phyloP scores from a whole-genome alignment of 768 basidiomycete species.

The Mycena galopus region DNA sequence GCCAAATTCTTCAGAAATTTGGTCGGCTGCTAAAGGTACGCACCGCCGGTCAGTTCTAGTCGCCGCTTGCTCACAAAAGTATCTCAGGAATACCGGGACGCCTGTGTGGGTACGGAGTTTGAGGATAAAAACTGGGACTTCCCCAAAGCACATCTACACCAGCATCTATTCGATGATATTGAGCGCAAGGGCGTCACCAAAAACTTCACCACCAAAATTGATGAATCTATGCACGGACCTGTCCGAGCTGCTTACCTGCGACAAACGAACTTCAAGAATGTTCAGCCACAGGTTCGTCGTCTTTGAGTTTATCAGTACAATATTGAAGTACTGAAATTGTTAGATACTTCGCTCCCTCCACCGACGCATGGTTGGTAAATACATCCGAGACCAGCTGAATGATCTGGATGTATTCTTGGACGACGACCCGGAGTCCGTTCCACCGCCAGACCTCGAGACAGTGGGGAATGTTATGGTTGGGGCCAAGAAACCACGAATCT shows the following conservation, averaged over 20 bases:
- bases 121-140: constrained; percentile 38
- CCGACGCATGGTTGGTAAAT: no score
- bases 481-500: neutral
- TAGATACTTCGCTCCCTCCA: no score
- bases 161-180: constrained; percentile 51
- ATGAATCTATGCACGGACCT: constrained; percentile 51
- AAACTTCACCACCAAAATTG: constrained; percentile 47
- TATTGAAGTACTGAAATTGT: no score
- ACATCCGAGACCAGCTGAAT: no score
- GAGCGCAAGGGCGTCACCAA: constrained; percentile 44
- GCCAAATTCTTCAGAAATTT: neutral
- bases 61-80: neutral
- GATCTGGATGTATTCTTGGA: no score
- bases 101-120: neutral
- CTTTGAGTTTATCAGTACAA: no score
- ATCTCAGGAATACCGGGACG: neutral
- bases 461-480: neutral
- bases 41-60: no score
- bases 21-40: neutral
- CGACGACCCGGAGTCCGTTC: no score
- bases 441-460: no score
- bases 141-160: constrained; percentile 45
- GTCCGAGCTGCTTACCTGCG: constrained; percentile 44
- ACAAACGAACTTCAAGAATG: constrained; percentile 26
- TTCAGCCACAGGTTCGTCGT: constrained; percentile 47